phyloP scores from a whole-genome alignment of 1,284 basidiomycete species.

The Cryptococcus sp. region DNA sequence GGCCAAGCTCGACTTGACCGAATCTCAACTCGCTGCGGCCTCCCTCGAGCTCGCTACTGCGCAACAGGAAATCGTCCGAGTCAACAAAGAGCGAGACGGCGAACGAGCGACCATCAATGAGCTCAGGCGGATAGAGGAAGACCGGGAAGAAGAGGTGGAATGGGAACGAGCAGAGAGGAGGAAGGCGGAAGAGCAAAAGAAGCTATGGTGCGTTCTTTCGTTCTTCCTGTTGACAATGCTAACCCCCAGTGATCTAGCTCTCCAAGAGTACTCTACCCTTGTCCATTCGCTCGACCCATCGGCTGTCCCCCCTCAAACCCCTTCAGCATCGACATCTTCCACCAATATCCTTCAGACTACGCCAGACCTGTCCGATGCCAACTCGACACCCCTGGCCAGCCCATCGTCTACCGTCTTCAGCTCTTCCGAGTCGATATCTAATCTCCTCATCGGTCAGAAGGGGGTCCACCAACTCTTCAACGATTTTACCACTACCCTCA shows the following conservation, averaged over 20 bases:
- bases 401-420: constrained; percentile 9
- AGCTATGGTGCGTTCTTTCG: constrained; percentile 42
- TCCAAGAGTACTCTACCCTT: constrained; percentile 36
- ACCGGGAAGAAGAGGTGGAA: constrained; percentile 55
- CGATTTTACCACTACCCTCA: constrained; percentile 38
- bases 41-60: constrained; percentile 47
- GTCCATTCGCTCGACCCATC: constrained; percentile 36
- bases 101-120: constrained; percentile 32
- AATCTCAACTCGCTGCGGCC: constrained; percentile 17
- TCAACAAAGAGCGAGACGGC: constrained; percentile 56
- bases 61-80: constrained; percentile 53
- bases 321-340: constrained; percentile 9
- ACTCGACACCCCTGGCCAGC: neutral
- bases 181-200: constrained; percentile 42
- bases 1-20: constrained; percentile 43
- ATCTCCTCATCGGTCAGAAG: constrained; percentile 41
- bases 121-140: constrained; percentile 50
- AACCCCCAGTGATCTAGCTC: constrained; percentile 36
- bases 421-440: constrained; percentile 36
- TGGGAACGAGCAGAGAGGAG: constrained; percentile 38
- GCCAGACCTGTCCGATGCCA: constrained; percentile 8
- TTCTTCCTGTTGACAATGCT: neutral
- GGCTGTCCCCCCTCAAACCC: constrained; percentile 32
- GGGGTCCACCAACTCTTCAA: constrained; percentile 43
- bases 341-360: constrained; percentile 18